These are phyloP conservation scores for Jaapia argillacea DNA, from an alignment of 768 basidiomycete species.

Conservation along the genomic window DNA sequence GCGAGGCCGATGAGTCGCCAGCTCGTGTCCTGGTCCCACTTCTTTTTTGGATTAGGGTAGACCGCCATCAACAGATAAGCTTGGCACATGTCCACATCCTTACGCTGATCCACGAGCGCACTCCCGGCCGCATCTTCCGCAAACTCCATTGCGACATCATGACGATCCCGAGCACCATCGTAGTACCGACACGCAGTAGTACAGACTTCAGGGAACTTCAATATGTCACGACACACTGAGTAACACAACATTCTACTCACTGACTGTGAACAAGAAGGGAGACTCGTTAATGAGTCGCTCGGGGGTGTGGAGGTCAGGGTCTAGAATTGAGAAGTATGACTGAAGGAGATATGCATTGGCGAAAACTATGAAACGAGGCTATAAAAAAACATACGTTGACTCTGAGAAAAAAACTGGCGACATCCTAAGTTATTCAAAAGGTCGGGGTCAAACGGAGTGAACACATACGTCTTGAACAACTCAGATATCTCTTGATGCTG, in stretches of 20 bases:
- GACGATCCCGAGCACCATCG: constrained; percentile 35
- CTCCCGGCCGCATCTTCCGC: constrained; percentile 42
- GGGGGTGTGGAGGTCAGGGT: constrained; percentile 38
- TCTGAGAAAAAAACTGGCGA: constrained; percentile 36
- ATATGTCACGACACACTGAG: not conserved
- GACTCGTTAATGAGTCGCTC: constrained; percentile 33
- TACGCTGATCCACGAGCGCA: constrained; percentile 38
- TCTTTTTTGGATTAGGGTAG: constrained; percentile 46
- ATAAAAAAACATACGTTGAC: constrained; percentile 34
- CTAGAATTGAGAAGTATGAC: constrained; percentile 44
- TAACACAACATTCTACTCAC: constrained; percentile 35
- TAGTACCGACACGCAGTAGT: constrained; percentile 55
- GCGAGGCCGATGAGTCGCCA: constrained; percentile 63
- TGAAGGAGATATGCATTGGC: constrained; percentile 21
- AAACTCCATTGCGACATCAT: constrained; percentile 41
- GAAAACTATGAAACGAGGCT: not conserved
- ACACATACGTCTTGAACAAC: constrained; percentile 41
- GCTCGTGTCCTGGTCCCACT: constrained; percentile 56
- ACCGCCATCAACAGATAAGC: constrained; percentile 54
- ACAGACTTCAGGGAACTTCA: constrained; percentile 31
- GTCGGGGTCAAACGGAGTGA: not conserved
- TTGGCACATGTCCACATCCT: constrained; percentile 60
- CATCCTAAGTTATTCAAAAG: not conserved
- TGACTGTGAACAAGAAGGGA: constrained; percentile 42
- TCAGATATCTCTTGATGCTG: constrained; percentile 41